Evolutionary conservation across 2,329 filamentous ascomycete genomes (phyloP), one percentile per base, ranked within the genome.

Genomic region (Talaromyces verruculosus): DNA sequence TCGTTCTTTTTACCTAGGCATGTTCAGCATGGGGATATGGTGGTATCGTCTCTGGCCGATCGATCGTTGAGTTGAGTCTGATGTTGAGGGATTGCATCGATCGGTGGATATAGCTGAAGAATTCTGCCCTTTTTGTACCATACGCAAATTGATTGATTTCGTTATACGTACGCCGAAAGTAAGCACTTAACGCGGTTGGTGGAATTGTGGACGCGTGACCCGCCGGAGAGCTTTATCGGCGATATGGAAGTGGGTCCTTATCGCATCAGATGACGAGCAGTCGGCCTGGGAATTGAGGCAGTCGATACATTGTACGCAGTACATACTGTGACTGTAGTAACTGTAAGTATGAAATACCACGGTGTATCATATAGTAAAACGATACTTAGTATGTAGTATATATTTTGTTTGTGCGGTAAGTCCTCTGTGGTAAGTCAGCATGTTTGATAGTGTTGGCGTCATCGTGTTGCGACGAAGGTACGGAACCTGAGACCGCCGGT

Each of bases 251-350:
- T 58, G 62, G 62, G 51, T 37, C 39, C 51, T 64, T 64, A 64
- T 64, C 62, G 62, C 51, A 28, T 64, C 62, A 64, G 51, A 64
- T 64, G 62, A 64, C 62, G 28, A 41, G 22, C 37, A 22, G 28
- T 25, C 47, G 28, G 45, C n/a, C 47, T 53, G 59, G 7, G 22
- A 41, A 41, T n/a, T 22, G 49, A 53, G 49, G 49, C 49, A 47
- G 19, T 47, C 45, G 11, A 25, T 47, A 11, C 8, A n/a, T 45
- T 22, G 10, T 19, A 41, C 17, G 6, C 30, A 35, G 41, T 43
- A 43, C 8, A n/a, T n/a, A 33, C 17, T 43, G 41, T 19, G 3
- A 43, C 17, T 43, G 17, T 19, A 41, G 17, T 7, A 13, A 47
- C 43, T 3, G 39, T 8, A 17, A 30, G 13, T 51, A 28, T 22